Evolutionary conservation across 805 yeast genomes (phyloP), one percentile per base, ranked within the genome.

Genomic region (Metschnikowia matae): DNA sequence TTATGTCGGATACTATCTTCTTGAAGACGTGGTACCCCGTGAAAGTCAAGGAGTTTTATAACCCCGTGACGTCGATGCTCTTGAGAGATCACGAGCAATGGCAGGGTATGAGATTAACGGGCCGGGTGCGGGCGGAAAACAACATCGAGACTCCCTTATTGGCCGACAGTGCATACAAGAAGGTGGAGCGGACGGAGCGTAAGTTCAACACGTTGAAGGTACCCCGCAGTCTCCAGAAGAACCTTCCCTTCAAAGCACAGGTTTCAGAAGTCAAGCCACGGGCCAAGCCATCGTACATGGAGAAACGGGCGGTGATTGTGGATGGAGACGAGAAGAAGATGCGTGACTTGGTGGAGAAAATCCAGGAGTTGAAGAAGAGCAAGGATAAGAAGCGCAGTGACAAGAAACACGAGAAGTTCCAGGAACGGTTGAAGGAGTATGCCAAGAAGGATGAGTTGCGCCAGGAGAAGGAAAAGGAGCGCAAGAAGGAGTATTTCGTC

Each of bases 1-100:
- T 92, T 49, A 78, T 94, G 84, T 85, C 94, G 57, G 99, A 94
- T 68, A 86, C 89, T 48, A 80, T 94, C 14, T 84, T 92, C 60
- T 73, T 94, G 65, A 84, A 96, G 65, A 91, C 98, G 3, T 94
- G 99, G 99, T 91, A 90, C 66, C 98, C 98, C 1, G 95, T 94
- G 36, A 83, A 80, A 56, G 87, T 94, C 14, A 86, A 92, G 68
- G 83, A 83, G 66, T 94, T 89, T 70, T 95, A 92, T 70, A 95
- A 94, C 64, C 98, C 98, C 1, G 98, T 94, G 18, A 87, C 97
- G 0, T 94, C 99, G 1, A 74, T 92, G 64, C 75, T 95, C 60
- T 69, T 91, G 51, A 64, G 73, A 34, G 81, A 89, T 57, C 94
- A 94, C 70, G 74, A 78, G 32, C 88, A 88, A 62, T 94, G 99